Evolutionary conservation across 2,329 filamentous ascomycete genomes (phyloP).

Genomic region (Curvularia verruculosa): DNA sequence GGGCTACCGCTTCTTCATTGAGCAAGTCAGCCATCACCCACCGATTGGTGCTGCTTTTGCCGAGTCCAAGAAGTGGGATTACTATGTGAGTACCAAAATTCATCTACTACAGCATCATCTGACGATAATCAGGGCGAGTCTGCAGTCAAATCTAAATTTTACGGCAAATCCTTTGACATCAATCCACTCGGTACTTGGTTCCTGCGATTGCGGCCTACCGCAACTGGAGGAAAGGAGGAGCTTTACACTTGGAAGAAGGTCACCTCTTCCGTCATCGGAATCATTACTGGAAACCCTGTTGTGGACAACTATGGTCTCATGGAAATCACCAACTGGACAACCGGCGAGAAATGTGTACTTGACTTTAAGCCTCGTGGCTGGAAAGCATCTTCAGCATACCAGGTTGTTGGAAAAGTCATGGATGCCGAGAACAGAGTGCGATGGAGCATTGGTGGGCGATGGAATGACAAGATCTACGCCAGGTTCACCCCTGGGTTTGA

Average conservation of each 20-base stretch:
- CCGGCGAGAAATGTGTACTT: constrained; percentile 84
- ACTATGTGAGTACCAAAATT: constrained; percentile 64
- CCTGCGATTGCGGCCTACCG: constrained; percentile 76
- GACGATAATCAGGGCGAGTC: constrained; percentile 74
- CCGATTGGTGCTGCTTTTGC: constrained; percentile 92
- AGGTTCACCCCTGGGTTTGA: constrained; percentile 91
- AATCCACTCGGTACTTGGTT: constrained; percentile 98
- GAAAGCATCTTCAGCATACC: constrained; percentile 91
- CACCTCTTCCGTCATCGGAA: constrained; percentile 95
- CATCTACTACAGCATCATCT: constrained; percentile 13
- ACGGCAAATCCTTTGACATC: constrained; percentile 96
- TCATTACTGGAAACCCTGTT: constrained; percentile 93
- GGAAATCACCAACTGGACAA: constrained; percentile 97
- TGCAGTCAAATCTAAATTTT: constrained; percentile 94
- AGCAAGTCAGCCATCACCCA: constrained; percentile 97
- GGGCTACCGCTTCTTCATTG: constrained; percentile 96
- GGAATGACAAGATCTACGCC: constrained; percentile 97
- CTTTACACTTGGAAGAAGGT: constrained; percentile 99
- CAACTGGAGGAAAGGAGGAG: constrained; percentile 71
- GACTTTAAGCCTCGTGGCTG: constrained; percentile 96
- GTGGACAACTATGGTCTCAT: constrained; percentile 98
- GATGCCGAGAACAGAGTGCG: constrained; percentile 79
- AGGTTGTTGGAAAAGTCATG: constrained; percentile 83
- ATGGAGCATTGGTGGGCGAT: constrained; percentile 89
- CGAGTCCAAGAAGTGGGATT: constrained; percentile 92